phyloP scores from a whole-genome alignment of 768 basidiomycete species.

The Auriscalpium vulgare region DNA sequence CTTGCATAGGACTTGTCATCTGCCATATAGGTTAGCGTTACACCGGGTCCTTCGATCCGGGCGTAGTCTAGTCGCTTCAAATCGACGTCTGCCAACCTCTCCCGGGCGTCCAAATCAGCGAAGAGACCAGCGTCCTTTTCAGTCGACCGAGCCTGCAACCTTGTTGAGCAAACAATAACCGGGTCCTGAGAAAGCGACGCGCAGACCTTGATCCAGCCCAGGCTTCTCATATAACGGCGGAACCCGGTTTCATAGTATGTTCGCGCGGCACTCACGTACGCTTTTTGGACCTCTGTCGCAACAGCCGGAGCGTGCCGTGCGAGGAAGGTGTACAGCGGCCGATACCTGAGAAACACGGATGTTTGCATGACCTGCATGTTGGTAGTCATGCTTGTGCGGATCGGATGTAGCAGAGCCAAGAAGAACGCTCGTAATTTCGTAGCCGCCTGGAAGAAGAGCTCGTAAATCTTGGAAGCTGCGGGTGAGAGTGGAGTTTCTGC shows the following conservation, averaged over 20 bases:
- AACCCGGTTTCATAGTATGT: conserved; percentile 96
- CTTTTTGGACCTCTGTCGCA: conserved; percentile 81
- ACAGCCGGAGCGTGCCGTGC: conserved; percentile 74
- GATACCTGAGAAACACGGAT: conserved; percentile 76
- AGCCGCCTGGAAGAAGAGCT: conserved; percentile 51
- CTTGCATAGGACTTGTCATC: conserved; percentile 84
- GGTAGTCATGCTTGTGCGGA: conserved; percentile 75
- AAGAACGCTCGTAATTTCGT: conserved; percentile 87
- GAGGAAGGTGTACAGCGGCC: conserved; percentile 75
- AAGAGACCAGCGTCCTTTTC: conserved; percentile 69
- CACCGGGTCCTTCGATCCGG: conserved; percentile 71
- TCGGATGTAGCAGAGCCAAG: conserved; percentile 72
- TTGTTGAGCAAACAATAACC: neutral
- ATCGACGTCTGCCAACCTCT: conserved; percentile 31
- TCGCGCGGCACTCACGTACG: conserved; percentile 76
- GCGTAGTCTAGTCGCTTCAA: conserved; percentile 55
- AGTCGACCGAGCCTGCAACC: conserved; percentile 46
- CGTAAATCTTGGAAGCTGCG: no score
- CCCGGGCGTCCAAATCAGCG: conserved; percentile 33
- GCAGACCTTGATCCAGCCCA: conserved; percentile 69
- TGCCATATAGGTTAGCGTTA: conserved; percentile 80
- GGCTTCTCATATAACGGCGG: conserved; percentile 76
- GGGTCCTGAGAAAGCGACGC: neutral
- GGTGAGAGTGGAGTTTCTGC: no score
- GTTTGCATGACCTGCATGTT: conserved; percentile 93